Evolutionary conservation across 257 asterid species (phyloP).

Genomic region (Prunella vulgaris): DNA sequence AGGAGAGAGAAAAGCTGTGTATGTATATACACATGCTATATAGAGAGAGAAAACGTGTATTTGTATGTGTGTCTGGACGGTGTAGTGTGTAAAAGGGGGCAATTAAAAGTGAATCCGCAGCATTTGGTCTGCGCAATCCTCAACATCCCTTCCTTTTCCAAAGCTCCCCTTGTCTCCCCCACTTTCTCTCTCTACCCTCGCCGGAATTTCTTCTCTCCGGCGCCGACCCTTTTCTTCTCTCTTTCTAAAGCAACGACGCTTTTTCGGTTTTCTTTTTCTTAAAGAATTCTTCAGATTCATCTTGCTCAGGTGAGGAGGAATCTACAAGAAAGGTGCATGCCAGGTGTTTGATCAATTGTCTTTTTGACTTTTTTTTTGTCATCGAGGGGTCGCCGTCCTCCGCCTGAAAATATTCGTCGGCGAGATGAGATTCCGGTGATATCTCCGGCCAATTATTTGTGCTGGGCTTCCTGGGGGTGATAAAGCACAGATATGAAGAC

Average conservation of each 20-base stretch:
- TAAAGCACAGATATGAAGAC: conserved; percentile 46
- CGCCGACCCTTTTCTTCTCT: neutral
- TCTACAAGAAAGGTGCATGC: neutral
- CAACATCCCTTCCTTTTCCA: conserved; percentile 77
- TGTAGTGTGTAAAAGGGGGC: conserved; percentile 75
- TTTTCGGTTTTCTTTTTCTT: neutral
- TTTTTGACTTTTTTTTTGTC: conserved; percentile 1
- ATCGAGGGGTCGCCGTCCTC: neutral
- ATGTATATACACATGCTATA: neutral
- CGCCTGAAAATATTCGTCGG: conserved; percentile 15
- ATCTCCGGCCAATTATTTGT: conserved; percentile 16
- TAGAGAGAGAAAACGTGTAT: conserved; percentile 28
- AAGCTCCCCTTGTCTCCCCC: conserved; percentile 66
- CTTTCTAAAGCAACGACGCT: conserved; percentile 1
- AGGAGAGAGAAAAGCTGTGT: neutral
- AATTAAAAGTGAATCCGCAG: conserved; percentile 52
- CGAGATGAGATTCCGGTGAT: conserved; percentile 46
- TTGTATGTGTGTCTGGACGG: conserved; percentile 43
- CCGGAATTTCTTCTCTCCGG: conserved; percentile 4
- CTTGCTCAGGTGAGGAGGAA: neutral
- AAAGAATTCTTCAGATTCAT: neutral
- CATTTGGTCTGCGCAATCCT: conserved; percentile 87
- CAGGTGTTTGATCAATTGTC: conserved; percentile 25
- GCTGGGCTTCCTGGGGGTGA: conserved; percentile 19
- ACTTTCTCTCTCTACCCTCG: conserved; percentile 32